Conservation (phyloP, 78 protist species). For the Dictyostelium discoideum region dicty_2.7 NC_007089.4:5837501-5838000, state of each 20-base stretch:
- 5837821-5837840: not conserved
- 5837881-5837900: not conserved
- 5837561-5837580: constrained; percentile 22
- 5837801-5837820: constrained; percentile 39
- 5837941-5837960: not conserved
- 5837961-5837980: not conserved
- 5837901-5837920: not conserved
- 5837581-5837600: constrained; percentile 21
- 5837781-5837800: constrained; percentile 44
- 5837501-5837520: constrained; percentile 13
- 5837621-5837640: not conserved
- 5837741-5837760: constrained; percentile 66
- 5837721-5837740: constrained; percentile 38
- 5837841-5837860: not conserved
- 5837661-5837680: constrained; percentile 19
- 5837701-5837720: constrained; percentile 64
- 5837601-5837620: constrained; percentile 36
- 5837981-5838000: not conserved
- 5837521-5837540: constrained; percentile 72
- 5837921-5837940: not conserved
- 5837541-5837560: not conserved
- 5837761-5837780: constrained; percentile 54
- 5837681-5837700: constrained; percentile 70
- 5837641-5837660: constrained; percentile 27
- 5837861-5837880: not conserved